Conservation (phyloP, 2,329 filamentous ascomycete species). For the Cladophialophora immunda region DNA sequence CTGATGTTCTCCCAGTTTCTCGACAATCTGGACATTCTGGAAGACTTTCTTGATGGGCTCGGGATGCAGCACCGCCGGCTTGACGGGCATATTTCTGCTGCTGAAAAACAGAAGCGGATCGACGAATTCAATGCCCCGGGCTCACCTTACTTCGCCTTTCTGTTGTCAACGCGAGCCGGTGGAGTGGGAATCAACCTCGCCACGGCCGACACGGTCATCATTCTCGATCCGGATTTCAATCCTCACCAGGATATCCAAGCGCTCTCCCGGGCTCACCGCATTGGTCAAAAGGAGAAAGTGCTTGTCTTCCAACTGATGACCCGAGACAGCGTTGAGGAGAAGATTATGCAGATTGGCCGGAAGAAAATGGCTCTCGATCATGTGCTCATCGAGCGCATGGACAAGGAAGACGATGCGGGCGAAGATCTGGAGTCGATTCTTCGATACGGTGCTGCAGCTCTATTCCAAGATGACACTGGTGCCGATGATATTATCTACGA, state of each 20-base stretch:
- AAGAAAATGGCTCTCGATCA: conserved; percentile 97
- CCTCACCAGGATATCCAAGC: conserved; percentile 98
- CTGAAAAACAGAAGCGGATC: conserved; percentile 93
- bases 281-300: conserved; percentile 95
- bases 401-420: conserved; percentile 78
- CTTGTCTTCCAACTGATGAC: conserved; percentile 96
- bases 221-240: conserved; percentile 96
- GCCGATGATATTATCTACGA: conserved; percentile 81
- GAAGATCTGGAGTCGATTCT: conserved; percentile 88
- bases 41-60: conserved; percentile 86
- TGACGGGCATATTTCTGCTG: conserved; percentile 80
- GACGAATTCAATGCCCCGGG: conserved; percentile 89
- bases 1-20: conserved; percentile 97
- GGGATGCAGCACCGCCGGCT: conserved; percentile 78
- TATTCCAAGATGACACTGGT: conserved; percentile 80
- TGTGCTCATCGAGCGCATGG: conserved; percentile 91
- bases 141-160: conserved; percentile 85
- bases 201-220: conserved; percentile 96
- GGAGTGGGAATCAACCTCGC: conserved; percentile 98
- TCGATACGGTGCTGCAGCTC: conserved; percentile 82
- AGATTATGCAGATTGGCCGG: conserved; percentile 93
- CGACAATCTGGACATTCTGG: conserved; percentile 82
- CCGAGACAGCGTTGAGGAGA: conserved; percentile 87
- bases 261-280: conserved; percentile 90
- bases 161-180: conserved; percentile 91